These are phyloP conservation scores for Leccinum huronense DNA, from an alignment of 1,284 basidiomycete genomes.

Conservation along the genomic window DNA sequence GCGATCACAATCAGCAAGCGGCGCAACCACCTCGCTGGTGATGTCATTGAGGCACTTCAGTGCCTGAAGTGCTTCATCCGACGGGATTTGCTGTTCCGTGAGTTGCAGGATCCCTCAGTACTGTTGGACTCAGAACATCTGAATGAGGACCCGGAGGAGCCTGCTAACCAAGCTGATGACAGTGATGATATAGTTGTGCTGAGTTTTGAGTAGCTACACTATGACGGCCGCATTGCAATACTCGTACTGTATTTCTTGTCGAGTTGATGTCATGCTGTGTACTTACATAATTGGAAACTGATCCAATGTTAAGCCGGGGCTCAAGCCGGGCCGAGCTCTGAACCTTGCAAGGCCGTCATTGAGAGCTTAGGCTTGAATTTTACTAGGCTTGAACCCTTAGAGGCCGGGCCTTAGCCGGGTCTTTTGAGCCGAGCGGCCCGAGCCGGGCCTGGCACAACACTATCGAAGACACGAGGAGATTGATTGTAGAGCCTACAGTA, in stretches of 20 bases:
- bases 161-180: neutral
- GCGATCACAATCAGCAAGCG: constrained; percentile 10
- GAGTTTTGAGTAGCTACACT: neutral
- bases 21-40: neutral
- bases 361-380: neutral
- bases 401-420: neutral
- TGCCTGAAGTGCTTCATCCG: constrained; percentile 7
- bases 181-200: neutral
- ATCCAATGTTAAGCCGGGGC: neutral
- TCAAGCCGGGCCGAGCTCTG: neutral
- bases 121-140: neutral
- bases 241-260: neutral
- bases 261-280: too few relatives aligned
- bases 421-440: neutral
- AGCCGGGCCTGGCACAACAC: neutral
- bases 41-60: constrained; percentile 12
- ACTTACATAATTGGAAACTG: too few relatives aligned
- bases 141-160: neutral
- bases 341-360: neutral
- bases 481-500: too few relatives aligned
- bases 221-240: neutral
- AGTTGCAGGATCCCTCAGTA: neutral
- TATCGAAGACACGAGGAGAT: neutral
- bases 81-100: neutral
- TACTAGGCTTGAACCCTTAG: neutral